Percentiles rank a stretch among this genome's conserved stretches.
Evolutionary conservation across 2,329 filamentous ascomycete genomes (phyloP).

Genomic region (Phyllosticta ampelicida): DNA sequence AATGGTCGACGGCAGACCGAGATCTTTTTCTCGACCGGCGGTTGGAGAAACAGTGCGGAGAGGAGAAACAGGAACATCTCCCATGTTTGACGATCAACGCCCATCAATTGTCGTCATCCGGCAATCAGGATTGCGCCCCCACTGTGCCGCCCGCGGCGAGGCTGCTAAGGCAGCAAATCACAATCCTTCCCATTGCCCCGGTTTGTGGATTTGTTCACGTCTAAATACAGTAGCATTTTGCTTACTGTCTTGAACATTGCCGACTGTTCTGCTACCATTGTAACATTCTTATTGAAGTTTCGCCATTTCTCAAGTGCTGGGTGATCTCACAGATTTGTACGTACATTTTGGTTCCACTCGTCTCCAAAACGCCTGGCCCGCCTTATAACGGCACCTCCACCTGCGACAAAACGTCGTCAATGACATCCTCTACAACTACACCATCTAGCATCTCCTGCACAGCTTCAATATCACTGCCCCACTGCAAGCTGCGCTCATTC

Average conservation of each 20-base stretch:
- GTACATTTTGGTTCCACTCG: not conserved
- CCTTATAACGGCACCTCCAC: constrained; percentile 45
- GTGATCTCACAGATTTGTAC: not conserved
- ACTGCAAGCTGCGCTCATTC: constrained; percentile 81
- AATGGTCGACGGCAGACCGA: not conserved
- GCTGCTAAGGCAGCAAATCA: not conserved
- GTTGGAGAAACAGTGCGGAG: not conserved
- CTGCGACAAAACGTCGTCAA: constrained; percentile 47
- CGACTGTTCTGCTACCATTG: not conserved
- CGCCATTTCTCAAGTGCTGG: not conserved
- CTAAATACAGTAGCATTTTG: not conserved
- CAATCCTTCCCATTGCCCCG: not conserved
- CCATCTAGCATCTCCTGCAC: constrained; percentile 56
- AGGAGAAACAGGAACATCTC: not conserved
- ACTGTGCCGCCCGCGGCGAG: not conserved
- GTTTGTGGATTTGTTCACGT: not conserved
- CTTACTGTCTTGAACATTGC: not conserved
- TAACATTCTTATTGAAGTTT: not conserved
- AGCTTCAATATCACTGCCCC: constrained; percentile 69
- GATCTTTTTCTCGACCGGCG: no score
- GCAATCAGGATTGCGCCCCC: not conserved
- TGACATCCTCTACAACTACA: constrained; percentile 43
- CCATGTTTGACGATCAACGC: not conserved
- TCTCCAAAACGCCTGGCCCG: not conserved
- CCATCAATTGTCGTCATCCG: not conserved